Evolutionary conservation across 768 basidiomycete genomes (phyloP).

Genomic region (Russula brevipes): DNA sequence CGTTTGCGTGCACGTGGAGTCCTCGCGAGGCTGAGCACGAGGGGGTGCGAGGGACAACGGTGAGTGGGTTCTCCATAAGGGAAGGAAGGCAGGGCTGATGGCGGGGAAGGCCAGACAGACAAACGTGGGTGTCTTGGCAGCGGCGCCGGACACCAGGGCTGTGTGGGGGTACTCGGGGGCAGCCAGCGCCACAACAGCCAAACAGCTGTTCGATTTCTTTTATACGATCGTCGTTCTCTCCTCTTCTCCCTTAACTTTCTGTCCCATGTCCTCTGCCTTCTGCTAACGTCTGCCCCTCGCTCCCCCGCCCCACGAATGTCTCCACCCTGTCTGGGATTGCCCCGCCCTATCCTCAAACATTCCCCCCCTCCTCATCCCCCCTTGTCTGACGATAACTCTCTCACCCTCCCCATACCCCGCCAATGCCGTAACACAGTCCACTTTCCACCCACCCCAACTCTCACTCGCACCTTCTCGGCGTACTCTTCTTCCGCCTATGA

Average conservation of each 20-base stretch:
- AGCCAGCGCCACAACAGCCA: conserved; percentile 6
- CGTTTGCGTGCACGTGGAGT: neutral
- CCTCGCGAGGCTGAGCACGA: conserved; percentile 7
- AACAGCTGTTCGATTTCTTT: neutral
- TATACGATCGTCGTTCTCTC: neutral
- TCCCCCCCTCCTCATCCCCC: conserved; percentile 9
- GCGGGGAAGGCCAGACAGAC: neutral
- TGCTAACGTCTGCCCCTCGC: conserved; percentile 2
- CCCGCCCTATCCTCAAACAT: conserved; percentile 26
- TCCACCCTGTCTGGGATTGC: conserved; percentile 5
- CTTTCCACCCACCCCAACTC: conserved; percentile 38
- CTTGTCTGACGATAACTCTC: neutral
- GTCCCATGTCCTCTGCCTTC: conserved; percentile 13
- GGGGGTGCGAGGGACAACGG: conserved; percentile 1
- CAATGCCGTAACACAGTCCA: conserved; percentile 37
- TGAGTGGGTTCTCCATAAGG: neutral
- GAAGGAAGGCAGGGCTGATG: neutral
- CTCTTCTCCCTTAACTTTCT: neutral
- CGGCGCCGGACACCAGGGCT: too few relatives aligned
- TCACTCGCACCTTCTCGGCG: conserved; percentile 39
- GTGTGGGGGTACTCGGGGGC: too few relatives aligned
- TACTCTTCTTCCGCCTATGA: conserved; percentile 55
- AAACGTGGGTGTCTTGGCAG: neutral
- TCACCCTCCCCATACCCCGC: neutral
- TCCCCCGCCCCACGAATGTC: neutral